Evolutionary conservation across 768 basidiomycete species (phyloP), one percentile per base, ranked within the genome.

Genomic region (Panaeolus papilionaceus): DNA sequence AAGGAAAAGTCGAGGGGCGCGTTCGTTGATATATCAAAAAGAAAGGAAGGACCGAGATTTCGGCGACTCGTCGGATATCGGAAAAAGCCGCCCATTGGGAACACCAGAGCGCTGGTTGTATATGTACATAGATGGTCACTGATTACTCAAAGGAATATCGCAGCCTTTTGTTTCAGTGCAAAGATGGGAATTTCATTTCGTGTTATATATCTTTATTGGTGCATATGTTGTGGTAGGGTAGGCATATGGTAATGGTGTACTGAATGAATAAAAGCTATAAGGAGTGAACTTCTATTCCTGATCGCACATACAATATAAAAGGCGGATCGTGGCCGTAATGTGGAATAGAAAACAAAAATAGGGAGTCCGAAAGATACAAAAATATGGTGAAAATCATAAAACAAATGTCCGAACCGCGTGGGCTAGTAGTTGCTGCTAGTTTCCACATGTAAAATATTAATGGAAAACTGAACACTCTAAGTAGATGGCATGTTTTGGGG

Each of bases 351-450:
- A 51, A 58, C 23, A 51, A 58, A 28, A 58, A 58, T 28, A 26
- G 47, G 47, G 16, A 37, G 54, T 58, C 54, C 54, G 54, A 9
- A 58, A 58, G 54, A 58, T 58, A 37, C 54, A 33, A 58, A 58
- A 18, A 37, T 12, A 58, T 58, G 33, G 7, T 7, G 33, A 28
- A 33, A 18, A 58, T 37, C 54, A 33, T 58, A 58, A 58, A 58
- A 58, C 33, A 28, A 58, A 58, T 58, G 54, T 58, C 54, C 54
- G 54, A 33, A n/a, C 54, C 11, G 54, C 20, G 47, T 9, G 47
- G 47, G 47, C 47, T 9, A 9, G 20, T 51, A n/a, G n/a, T 20
- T 20, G 7, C 26, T 58, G 26, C 10, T n/a, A 58, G 28, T 58
- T 58, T 58, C 54, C 54, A 58, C 10, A 33, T 58, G 54, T 33